Percentiles rank a stretch among this genome's conserved stretches.
Evolutionary conservation across 805 yeast genomes (phyloP).

Genomic region (Suhomyces kilbournensis): DNA sequence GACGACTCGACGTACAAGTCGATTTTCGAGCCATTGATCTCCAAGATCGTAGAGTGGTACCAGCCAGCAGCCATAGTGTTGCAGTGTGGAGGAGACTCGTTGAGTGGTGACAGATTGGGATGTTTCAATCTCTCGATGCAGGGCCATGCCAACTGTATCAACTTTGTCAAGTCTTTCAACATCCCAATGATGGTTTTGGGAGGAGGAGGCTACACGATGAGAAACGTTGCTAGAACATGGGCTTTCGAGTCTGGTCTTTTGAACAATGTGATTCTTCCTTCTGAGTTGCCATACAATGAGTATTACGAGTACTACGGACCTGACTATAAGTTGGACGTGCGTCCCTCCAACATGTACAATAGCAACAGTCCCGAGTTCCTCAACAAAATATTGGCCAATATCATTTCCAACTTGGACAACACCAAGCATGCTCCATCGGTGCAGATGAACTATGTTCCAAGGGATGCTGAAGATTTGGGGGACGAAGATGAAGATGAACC

Average conservation of each 20-base stretch:
- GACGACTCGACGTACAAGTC: conserved; percentile 86
- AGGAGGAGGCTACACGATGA: conserved; percentile 98
- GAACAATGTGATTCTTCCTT: conserved; percentile 70
- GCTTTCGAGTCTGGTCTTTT: conserved; percentile 87
- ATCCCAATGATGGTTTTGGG: conserved; percentile 93
- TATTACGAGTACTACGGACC: conserved; percentile 98
- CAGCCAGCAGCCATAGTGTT: conserved; percentile 96
- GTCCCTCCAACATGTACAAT: conserved; percentile 95
- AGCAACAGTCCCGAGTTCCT: conserved; percentile 92
- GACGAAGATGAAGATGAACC: conserved; percentile 83
- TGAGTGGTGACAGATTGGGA: conserved; percentile 93
- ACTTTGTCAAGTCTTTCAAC: conserved; percentile 79
- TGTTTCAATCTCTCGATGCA: conserved; percentile 90
- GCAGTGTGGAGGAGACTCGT: conserved; percentile 97
- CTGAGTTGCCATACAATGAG: conserved; percentile 78
- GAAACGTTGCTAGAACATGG: conserved; percentile 96
- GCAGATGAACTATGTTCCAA: conserved; percentile 85
- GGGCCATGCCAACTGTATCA: conserved; percentile 96
- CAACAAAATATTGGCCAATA: conserved; percentile 76
- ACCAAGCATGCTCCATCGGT: conserved; percentile 98
- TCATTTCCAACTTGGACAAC: conserved; percentile 73
- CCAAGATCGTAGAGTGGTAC: conserved; percentile 75
- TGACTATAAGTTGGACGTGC: conserved; percentile 89
- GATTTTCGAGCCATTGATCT: conserved; percentile 84
- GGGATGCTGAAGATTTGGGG: conserved; percentile 81